These are phyloP conservation scores for Leccinum barrowsii DNA, from an alignment of 768 basidiomycete species.

Conservation along the genomic window DNA sequence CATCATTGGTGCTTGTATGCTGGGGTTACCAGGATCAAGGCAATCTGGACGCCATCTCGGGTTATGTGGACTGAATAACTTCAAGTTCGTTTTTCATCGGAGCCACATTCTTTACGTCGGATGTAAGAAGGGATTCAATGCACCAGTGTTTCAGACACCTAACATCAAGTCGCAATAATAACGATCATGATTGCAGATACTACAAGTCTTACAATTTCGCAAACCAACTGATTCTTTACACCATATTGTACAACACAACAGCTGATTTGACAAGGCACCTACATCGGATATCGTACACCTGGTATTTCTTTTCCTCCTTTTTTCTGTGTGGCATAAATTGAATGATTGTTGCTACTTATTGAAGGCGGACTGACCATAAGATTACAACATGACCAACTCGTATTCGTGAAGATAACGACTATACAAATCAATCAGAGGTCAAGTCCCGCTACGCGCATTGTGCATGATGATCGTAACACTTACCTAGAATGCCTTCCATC, in stretches of 20 bases:
- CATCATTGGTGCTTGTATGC: too few species aligned
- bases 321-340: not conserved
- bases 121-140: too few species aligned
- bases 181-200: too few species aligned
- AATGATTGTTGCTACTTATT: not conserved
- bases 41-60: too few species aligned
- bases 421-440: not conserved
- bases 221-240: not conserved
- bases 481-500: constrained; percentile 6
- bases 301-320: not conserved
- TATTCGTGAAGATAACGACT: not conserved
- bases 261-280: not conserved
- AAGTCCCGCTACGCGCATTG: not conserved
- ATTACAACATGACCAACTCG: not conserved
- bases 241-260: not conserved
- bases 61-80: too few species aligned
- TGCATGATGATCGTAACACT: not conserved
- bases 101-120: too few species aligned
- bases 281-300: not conserved
- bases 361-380: not conserved
- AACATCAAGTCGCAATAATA: too few species aligned
- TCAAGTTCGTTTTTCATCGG: too few species aligned
- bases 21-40: too few species aligned
- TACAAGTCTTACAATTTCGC: not conserved
- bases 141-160: too few species aligned